phyloP scores from a whole-genome alignment of 1,139 yeast genomes.

The Geotrichum histeridarum region DNA sequence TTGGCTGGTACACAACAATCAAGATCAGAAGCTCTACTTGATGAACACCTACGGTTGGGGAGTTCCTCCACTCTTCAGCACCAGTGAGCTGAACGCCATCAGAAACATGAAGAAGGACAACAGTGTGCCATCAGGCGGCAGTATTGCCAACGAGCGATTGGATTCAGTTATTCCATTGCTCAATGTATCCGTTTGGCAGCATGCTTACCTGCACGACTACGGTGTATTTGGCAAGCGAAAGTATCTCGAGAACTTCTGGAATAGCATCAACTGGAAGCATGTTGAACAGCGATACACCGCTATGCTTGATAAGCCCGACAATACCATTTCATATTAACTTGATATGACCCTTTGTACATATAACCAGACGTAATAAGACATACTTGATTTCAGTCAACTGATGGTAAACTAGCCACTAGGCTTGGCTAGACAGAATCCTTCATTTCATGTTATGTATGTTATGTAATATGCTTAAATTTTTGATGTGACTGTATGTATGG shows the following conservation, averaged over 20 bases:
- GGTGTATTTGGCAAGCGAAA: slow-evolving; percentile 75
- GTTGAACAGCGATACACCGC: slow-evolving; percentile 36
- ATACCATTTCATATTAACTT: slow-evolving; percentile 2
- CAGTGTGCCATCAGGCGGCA: background rate
- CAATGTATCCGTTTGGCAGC: slow-evolving; percentile 80
- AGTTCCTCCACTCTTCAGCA: slow-evolving; percentile 68
- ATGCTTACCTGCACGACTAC: slow-evolving; percentile 75
- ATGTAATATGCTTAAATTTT: no score
- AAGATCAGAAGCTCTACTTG: slow-evolving; percentile 53
- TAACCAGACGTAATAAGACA: background rate
- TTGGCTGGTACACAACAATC: slow-evolving; percentile 59
- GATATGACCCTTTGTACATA: slow-evolving; percentile 1
- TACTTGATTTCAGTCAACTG: background rate
- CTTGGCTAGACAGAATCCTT: background rate
- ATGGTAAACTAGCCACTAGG: background rate
- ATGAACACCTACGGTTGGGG: slow-evolving; percentile 79
- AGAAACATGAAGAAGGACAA: background rate
- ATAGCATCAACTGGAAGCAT: slow-evolving; percentile 83
- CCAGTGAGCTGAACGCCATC: slow-evolving; percentile 45
- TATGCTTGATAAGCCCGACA: slow-evolving; percentile 5
- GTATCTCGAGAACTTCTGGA: slow-evolving; percentile 71
- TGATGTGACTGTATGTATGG: no score
- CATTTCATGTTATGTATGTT: no score
- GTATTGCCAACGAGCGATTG: background rate
- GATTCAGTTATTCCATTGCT: slow-evolving; percentile 54